These are phyloP conservation scores for Candida peoriensis DNA, from an alignment of 805 yeast species.

Conservation along the genomic window DNA sequence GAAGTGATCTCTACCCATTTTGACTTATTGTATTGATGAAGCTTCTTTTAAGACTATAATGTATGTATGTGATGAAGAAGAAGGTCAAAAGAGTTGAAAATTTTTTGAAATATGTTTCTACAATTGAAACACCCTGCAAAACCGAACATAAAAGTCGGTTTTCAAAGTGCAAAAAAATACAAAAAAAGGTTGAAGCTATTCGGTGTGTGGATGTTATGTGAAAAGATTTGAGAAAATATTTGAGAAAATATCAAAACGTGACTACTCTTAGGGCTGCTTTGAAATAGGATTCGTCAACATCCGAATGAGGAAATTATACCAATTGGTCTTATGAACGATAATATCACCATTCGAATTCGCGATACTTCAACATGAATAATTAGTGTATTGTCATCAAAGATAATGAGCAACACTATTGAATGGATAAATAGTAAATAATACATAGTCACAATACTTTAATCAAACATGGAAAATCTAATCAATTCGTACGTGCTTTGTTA, in stretches of 20 bases:
- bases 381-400: not conserved
- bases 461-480: slow-evolving; percentile 20
- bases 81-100: slow-evolving; percentile 6
- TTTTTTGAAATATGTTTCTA: slow-evolving; percentile 6
- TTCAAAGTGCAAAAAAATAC: not conserved
- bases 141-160: no score
- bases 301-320: no score
- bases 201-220: slow-evolving; percentile 11
- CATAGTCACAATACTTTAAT: not conserved
- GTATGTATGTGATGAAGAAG: not conserved
- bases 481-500: slow-evolving; percentile 14
- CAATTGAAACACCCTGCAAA: no score
- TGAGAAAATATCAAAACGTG: slow-evolving; percentile 1
- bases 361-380: no score
- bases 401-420: not conserved
- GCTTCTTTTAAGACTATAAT: no score
- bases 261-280: slow-evolving; percentile 5
- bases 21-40: slow-evolving; percentile 17
- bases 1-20: slow-evolving; percentile 97
- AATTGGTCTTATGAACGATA: no score
- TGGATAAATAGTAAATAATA: no score
- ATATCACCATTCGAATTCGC: no score
- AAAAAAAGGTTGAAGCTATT: not conserved
- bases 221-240: not conserved
- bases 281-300: not conserved